Evolutionary conservation across 1,139 yeast species (phyloP), one percentile per base, ranked within the genome.

Genomic region (Yueomyces sp.): DNA sequence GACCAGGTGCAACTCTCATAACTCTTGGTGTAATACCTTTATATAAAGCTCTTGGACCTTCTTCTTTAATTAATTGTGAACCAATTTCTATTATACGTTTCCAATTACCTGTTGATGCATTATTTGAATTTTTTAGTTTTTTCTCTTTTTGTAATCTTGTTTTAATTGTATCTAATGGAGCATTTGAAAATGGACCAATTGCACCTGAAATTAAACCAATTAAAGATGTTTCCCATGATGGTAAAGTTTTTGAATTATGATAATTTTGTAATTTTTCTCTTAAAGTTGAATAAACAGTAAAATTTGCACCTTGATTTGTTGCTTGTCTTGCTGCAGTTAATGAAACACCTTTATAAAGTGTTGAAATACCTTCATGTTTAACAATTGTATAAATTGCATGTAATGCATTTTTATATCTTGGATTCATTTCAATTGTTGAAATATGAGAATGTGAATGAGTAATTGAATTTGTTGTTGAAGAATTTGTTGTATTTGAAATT

Each of bases 1-100:
- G 98, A 49, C 98, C 98, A 27, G 98, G 97, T 19, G 98, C 98
- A 45, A 91, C 98, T 69, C 98, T 82, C 95, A 91, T 87, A 55
- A 91, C 91, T 72, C 98, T 82, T 56, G 98, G 98, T 36, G 96
- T 87, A 61, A 91, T 91, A 69, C 98, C 98, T 66, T 89, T 85
- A 70, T 91, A 89, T 56, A 87, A 75, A 25, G 96, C 95, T 48
- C 73, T 72, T 50, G 79, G 66, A 52, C 96, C 98, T 66, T 89
- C 96, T 68, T 86, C 95, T 61, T 78, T 81, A 54, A 89, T 69
- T 63, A 91, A 75, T 59, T 81, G 91, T 44, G 70, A 70, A 49
- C 94, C 89, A 55, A 91, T 89, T 62, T 91, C 75, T 41, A 73
- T 67, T 55, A 91, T 87, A 66, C 95, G 76, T 39, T 48, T 49